phyloP scores from a whole-genome alignment of 139 green algal species.

The Haematococcus lacustris region DNA sequence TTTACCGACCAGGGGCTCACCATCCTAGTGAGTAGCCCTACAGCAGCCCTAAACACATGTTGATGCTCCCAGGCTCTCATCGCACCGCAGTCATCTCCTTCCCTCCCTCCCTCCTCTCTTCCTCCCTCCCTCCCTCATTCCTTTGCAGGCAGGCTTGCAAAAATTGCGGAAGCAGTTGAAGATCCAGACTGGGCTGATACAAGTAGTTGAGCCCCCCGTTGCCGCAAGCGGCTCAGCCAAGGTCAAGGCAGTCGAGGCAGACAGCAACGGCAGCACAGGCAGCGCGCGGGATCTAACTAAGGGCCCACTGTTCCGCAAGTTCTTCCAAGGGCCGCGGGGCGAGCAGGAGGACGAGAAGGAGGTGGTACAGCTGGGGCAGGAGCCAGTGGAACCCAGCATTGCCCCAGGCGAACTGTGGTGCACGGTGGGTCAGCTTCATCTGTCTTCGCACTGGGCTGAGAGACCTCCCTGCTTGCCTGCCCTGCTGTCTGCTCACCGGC shows the following conservation, averaged over 20 bases:
- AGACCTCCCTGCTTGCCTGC: too few species aligned
- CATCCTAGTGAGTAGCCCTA: neutral
- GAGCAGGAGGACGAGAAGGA: slow-evolving; percentile 30
- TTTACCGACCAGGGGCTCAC: slow-evolving; percentile 14
- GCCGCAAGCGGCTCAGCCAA: neutral
- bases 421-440: slow-evolving; percentile 7
- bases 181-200: slow-evolving; percentile 21
- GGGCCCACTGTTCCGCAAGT: slow-evolving; percentile 34
- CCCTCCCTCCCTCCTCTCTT: neutral
- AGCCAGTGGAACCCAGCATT: slow-evolving; percentile 10
- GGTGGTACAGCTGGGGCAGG: neutral
- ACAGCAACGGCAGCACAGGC: neutral
- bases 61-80: neutral
- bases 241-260: neutral
- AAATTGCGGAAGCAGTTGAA: slow-evolving; percentile 37
- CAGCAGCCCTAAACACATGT: neutral
- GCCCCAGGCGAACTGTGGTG: slow-evolving; percentile 25
- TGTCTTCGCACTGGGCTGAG: neutral
- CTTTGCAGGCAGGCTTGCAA: slow-evolving; percentile 30
- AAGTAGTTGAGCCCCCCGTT: slow-evolving; percentile 2
- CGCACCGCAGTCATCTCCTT: neutral
- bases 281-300: neutral
- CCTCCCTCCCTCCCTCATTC: neutral
- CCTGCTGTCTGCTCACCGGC: too few species aligned
- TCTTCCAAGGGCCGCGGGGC: slow-evolving; percentile 56